Conservation (phyloP, 257 asterid species). For the Mentha longifolia region DNA sequence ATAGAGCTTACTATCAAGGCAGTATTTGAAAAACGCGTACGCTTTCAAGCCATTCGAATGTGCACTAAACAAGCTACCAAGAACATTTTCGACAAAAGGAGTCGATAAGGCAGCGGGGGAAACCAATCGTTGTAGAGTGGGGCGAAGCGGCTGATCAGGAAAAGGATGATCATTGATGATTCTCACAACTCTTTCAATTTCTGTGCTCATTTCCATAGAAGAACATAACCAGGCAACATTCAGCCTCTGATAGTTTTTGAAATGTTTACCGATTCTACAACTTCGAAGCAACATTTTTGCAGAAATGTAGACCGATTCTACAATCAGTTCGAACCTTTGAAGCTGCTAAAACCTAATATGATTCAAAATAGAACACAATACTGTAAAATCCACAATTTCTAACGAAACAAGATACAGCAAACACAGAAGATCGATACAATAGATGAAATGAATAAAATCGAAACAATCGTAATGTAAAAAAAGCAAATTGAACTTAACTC, state of each 20-base stretch:
- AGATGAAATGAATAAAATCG: not conserved
- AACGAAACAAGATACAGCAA: not conserved
- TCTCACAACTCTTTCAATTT: slow-evolving; percentile 52
- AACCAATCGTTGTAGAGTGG: slow-evolving; percentile 49
- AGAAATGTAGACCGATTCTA: not conserved
- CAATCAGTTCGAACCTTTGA: not conserved
- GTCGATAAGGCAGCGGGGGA: slow-evolving; percentile 52
- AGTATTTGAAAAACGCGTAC: slow-evolving; percentile 66
- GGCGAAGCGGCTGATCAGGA: slow-evolving; percentile 60
- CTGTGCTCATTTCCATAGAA: slow-evolving; percentile 32
- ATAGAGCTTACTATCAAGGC: slow-evolving; percentile 53
- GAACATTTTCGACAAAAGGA: slow-evolving; percentile 66
- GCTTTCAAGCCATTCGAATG: slow-evolving; percentile 93
- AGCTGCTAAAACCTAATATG: not conserved
- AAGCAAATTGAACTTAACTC: not conserved
- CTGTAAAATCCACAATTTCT: not conserved
- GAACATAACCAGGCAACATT: slow-evolving; percentile 45
- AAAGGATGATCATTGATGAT: slow-evolving; percentile 69
- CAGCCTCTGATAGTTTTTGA: slow-evolving; percentile 35
- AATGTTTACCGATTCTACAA: slow-evolving; percentile 26
- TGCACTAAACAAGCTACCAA: slow-evolving; percentile 80
- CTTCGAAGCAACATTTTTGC: slow-evolving; percentile 40
- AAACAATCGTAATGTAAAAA: not conserved
- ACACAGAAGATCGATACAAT: not conserved
- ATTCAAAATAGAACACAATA: not conserved